These are phyloP conservation scores for Bipolaris oryzae DNA, from an alignment of 2,329 filamentous ascomycete species.

Conservation along the genomic window DNA sequence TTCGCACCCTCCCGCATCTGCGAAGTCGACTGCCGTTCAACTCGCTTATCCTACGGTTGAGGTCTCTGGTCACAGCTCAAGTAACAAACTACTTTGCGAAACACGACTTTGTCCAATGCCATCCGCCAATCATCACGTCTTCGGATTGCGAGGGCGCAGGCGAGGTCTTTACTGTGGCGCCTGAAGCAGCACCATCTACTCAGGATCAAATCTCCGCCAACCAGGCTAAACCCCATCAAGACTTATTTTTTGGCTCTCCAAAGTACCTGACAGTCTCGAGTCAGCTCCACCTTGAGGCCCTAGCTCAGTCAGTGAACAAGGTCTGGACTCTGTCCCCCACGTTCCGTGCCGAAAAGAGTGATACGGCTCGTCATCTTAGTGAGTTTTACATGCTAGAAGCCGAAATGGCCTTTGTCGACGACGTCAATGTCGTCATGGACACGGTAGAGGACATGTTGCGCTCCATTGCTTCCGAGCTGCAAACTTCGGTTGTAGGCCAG, in stretches of 20 bases:
- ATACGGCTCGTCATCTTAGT: conserved; percentile 90
- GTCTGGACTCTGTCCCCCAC: conserved; percentile 95
- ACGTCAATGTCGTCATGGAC: conserved; percentile 74
- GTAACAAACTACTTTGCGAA: conserved; percentile 76
- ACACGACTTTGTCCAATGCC: conserved; percentile 77
- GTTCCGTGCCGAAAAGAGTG: conserved; percentile 82
- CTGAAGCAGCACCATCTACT: conserved; percentile 34
- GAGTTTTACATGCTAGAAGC: conserved; percentile 99
- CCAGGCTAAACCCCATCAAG: conserved; percentile 34
- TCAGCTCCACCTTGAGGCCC: conserved; percentile 91
- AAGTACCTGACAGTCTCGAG: conserved; percentile 96
- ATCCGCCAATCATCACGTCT: conserved; percentile 92
- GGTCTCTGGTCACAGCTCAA: conserved; percentile 77
- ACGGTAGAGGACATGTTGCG: conserved; percentile 81
- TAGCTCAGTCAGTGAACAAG: conserved; percentile 83
- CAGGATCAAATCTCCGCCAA: conserved; percentile 19
- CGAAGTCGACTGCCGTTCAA: conserved; percentile 82
- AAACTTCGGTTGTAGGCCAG: conserved; percentile 57
- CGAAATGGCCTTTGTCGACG: conserved; percentile 79
- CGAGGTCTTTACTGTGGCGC: conserved; percentile 78
- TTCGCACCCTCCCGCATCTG: conserved; percentile 87
- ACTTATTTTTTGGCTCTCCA: conserved; percentile 77
- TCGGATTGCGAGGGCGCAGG: conserved; percentile 97
- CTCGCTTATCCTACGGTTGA: conserved; percentile 77
- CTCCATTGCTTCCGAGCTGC: conserved; percentile 58